Percentiles rank a stretch among this genome's conserved stretches.
Conservation (phyloP, 495 filamentous ascomycete species). For the Viridothelium virens region DNA sequence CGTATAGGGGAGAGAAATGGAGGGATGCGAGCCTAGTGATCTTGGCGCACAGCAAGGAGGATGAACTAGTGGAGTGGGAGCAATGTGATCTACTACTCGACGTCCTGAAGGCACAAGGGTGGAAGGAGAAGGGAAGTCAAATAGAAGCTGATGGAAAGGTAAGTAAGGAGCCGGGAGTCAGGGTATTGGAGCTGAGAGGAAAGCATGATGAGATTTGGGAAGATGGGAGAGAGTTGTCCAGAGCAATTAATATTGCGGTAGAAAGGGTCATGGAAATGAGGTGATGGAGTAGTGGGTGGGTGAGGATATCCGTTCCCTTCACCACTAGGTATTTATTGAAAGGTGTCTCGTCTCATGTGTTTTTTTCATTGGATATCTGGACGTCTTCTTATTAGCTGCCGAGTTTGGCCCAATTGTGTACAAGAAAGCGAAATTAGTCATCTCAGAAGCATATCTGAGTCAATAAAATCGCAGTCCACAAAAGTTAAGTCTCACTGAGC, state of each 20-base stretch:
- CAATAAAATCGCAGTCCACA: no score
- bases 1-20: constrained; percentile 38
- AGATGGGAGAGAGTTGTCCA: constrained; percentile 45
- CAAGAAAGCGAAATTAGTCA: no score
- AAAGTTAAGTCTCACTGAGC: no score
- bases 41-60: constrained; percentile 51
- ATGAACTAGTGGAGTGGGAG: constrained; percentile 52
- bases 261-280: neutral
- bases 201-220: constrained; percentile 58
- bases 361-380: no score
- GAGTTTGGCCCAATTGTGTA: no score
- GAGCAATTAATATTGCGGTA: constrained; percentile 22
- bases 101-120: constrained; percentile 28
- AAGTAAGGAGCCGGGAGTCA: constrained; percentile 15
- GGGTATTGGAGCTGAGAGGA: constrained; percentile 45
- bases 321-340: no score
- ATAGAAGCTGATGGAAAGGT: constrained; percentile 18
- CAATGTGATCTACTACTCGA: constrained; percentile 46
- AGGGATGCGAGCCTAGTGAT: constrained; percentile 43
- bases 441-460: no score
- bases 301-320: neutral
- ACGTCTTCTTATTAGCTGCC: no score
- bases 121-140: constrained; percentile 29
- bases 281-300: neutral
- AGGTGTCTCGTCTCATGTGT: no score